These are phyloP conservation scores for Dunaliella sp. DNA, from an alignment of 139 green algal species.

Conservation along the genomic window DNA sequence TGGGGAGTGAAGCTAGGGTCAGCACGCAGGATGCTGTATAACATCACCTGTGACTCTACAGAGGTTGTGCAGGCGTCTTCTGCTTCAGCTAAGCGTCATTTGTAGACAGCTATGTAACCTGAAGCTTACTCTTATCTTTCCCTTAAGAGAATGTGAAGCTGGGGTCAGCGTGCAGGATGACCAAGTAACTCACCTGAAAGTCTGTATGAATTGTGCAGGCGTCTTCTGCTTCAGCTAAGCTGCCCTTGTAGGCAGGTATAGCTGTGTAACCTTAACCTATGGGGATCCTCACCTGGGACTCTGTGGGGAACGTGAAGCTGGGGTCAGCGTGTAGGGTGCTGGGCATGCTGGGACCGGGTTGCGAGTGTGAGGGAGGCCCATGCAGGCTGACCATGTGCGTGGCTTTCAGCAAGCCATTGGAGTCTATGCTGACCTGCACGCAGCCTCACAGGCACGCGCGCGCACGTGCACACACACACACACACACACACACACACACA, in stretches of 20 bases:
- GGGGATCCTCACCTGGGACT: not conserved
- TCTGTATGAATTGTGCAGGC: no score
- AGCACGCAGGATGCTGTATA: no score
- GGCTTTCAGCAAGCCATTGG: slow-evolving; percentile 52
- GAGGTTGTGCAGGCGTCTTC: no score
- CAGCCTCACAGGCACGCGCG: not conserved
- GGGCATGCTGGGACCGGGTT: not conserved
- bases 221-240: no score
- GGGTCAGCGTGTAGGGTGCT: not conserved
- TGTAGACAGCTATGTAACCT: no score
- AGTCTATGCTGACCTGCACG: slow-evolving; percentile 49
- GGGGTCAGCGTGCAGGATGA: no score
- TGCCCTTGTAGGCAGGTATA: no score
- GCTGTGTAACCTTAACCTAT: no score
- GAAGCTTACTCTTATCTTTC: not conserved
- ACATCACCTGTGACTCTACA: no score
- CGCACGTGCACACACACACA: slow-evolving; percentile 6
- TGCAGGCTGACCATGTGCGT: slow-evolving; percentile 50
- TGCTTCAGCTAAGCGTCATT: no score
- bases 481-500: not conserved
- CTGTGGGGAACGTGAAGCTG: not conserved
- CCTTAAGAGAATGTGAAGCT: not conserved
- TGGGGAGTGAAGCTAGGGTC: no score
- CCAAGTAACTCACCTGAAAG: no score
- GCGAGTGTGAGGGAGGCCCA: not conserved